Evolutionary conservation across 257 asterid genomes (phyloP).

Genomic region (Datura wrightii): DNA sequence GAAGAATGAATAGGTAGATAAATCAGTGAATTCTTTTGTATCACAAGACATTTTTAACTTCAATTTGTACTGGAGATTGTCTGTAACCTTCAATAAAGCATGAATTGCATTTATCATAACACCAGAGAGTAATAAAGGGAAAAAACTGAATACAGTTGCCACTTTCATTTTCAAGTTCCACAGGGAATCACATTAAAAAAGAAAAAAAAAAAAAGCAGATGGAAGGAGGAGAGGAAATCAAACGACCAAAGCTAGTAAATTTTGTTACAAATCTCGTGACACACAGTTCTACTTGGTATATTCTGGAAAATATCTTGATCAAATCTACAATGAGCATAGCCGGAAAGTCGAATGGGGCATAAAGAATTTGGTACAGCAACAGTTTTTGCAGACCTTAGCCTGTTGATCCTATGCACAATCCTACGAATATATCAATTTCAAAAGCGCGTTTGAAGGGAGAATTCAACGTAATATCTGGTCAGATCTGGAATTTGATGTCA

Average conservation of each 20-base stretch:
- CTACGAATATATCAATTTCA: conserved; percentile 20
- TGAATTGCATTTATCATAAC: background rate
- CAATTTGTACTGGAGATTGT: background rate
- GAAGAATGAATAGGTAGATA: background rate
- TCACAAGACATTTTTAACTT: background rate
- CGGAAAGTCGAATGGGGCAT: background rate
- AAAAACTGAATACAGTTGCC: background rate
- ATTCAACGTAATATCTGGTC: background rate
- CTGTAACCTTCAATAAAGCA: background rate
- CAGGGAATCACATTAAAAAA: background rate
- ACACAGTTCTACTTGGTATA: conserved; percentile 13
- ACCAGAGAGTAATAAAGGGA: background rate
- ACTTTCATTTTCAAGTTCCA: background rate
- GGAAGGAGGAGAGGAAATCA: background rate
- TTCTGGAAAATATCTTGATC: background rate
- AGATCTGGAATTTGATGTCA: conserved; percentile 32
- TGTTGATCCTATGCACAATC: conserved; percentile 40
- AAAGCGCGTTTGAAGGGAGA: conserved; percentile 15
- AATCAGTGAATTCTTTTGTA: background rate
- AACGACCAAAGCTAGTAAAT: background rate
- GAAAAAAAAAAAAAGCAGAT: background rate
- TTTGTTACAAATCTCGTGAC: background rate
- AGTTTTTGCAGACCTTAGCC: conserved; percentile 27
- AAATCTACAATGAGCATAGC: conserved; percentile 19
- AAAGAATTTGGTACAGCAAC: conserved; percentile 19